Conservation (phyloP, 2,329 filamentous ascomycete species). For the Ceratocystis lukuohia region DNA sequence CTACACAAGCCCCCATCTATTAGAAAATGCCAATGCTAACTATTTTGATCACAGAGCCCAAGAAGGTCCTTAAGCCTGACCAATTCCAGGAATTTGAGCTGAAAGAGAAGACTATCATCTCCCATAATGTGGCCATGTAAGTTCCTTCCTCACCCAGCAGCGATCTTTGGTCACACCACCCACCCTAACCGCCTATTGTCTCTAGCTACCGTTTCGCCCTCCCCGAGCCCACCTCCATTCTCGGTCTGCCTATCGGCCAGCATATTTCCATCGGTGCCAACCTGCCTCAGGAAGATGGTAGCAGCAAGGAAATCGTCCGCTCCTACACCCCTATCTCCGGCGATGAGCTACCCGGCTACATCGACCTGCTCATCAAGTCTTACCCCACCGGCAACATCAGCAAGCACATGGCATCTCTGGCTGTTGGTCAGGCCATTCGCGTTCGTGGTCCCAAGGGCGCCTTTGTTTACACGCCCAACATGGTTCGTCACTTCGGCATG, state of each 20-base stretch:
- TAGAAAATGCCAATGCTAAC: neutral
- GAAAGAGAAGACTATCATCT: conserved; percentile 86
- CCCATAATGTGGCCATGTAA: conserved; percentile 95
- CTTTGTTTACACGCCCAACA: conserved; percentile 94
- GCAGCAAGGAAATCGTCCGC: conserved; percentile 69
- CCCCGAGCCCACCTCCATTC: conserved; percentile 61
- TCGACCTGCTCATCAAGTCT: conserved; percentile 95
- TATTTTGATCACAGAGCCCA: conserved; percentile 41
- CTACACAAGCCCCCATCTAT: neutral
- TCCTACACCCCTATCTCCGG: conserved; percentile 88
- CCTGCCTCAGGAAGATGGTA: conserved; percentile 53
- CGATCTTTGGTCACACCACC: neutral
- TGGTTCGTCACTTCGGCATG: conserved; percentile 95
- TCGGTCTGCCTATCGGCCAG: conserved; percentile 94
- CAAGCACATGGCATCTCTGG: conserved; percentile 73
- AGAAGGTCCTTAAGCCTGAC: conserved; percentile 74
- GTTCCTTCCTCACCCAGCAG: conserved; percentile 23
- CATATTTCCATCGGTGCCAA: conserved; percentile 91
- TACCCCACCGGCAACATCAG: conserved; percentile 97
- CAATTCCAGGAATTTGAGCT: conserved; percentile 87
- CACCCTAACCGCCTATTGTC: neutral
- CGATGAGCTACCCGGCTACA: conserved; percentile 77
- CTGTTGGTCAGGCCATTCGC: conserved; percentile 75
- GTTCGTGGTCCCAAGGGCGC: conserved; percentile 91
- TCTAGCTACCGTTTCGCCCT: conserved; percentile 81